Percentiles rank a stretch among this genome's conserved stretches.
These are phyloP conservation scores for Ceratobasidium sp. DNA, from an alignment of 1,284 basidiomycete genomes.

Conservation along the genomic window DNA sequence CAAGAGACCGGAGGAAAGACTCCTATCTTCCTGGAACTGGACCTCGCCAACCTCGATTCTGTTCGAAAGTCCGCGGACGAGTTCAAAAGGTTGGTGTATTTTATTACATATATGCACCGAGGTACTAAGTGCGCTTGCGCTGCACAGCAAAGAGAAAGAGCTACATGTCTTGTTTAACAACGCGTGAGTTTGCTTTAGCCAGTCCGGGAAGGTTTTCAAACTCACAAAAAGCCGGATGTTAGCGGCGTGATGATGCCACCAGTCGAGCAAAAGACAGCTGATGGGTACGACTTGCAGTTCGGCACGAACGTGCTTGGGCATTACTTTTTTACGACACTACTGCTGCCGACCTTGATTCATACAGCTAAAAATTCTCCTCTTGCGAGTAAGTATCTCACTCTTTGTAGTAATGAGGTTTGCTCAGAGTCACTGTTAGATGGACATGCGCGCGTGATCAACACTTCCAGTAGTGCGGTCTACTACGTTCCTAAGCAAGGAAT, in stretches of 20 bases:
- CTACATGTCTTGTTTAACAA: slow-evolving; percentile 66
- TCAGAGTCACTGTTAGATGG: slow-evolving; percentile 47
- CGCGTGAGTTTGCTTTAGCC: slow-evolving; percentile 54
- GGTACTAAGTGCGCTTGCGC: background rate
- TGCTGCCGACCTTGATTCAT: slow-evolving; percentile 62
- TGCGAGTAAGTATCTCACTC: background rate
- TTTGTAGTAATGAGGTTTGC: background rate
- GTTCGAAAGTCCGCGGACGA: slow-evolving; percentile 64
- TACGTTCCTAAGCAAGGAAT: slow-evolving; percentile 50
- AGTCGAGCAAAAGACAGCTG: slow-evolving; percentile 58
- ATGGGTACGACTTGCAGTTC: slow-evolving; percentile 68
- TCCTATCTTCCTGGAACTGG: slow-evolving; percentile 65
- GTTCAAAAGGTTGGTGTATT: slow-evolving; percentile 58
- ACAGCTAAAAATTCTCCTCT: slow-evolving; percentile 51
- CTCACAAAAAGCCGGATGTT: slow-evolving; percentile 43
- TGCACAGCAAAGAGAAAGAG: slow-evolving; percentile 58
- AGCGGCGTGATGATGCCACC: slow-evolving; percentile 68
- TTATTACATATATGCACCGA: background rate
- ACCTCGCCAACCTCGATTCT: slow-evolving; percentile 66
- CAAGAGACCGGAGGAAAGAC: slow-evolving; percentile 55
- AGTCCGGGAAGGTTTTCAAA: background rate
- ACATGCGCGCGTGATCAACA: slow-evolving; percentile 61
- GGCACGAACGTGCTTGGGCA: slow-evolving; percentile 69
- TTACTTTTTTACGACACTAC: slow-evolving; percentile 62
- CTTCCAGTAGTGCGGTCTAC: slow-evolving; percentile 50